Evolutionary conservation across 2,329 filamentous ascomycete genomes (phyloP).

Genomic region (Cercospora brassicicola): DNA sequence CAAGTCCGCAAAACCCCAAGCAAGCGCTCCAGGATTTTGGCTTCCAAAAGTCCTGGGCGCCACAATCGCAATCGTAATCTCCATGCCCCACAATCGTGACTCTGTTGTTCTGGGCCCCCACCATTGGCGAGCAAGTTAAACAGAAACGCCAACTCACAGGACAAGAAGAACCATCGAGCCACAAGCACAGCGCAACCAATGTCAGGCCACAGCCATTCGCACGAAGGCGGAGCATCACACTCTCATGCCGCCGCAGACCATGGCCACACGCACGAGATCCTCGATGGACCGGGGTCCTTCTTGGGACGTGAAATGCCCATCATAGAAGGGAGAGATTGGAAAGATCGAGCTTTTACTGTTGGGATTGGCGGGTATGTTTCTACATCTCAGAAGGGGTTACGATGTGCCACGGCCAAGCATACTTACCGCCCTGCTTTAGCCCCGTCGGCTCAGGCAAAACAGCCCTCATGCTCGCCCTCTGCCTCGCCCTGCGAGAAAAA

Average conservation of each 20-base stretch:
- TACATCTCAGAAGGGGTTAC: too few species aligned
- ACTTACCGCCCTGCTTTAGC: not conserved
- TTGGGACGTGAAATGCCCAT: slow-evolving; percentile 90
- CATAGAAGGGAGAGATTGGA: slow-evolving; percentile 82
- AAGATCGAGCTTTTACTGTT: slow-evolving; percentile 86
- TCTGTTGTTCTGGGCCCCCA: not conserved
- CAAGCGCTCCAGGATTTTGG: not conserved
- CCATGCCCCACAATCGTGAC: not conserved
- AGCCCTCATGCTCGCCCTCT: slow-evolving; percentile 91
- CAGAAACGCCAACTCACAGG: not conserved
- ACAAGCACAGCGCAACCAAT: slow-evolving; percentile 13
- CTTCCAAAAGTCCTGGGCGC: not conserved
- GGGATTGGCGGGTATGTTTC: slow-evolving; percentile 87
- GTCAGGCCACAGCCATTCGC: slow-evolving; percentile 48
- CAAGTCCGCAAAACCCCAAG: too few species aligned
- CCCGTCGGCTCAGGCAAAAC: slow-evolving; percentile 97
- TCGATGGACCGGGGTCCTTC: slow-evolving; percentile 89
- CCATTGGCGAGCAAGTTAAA: not conserved
- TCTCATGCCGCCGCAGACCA: slow-evolving; percentile 61
- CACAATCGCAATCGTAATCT: not conserved
- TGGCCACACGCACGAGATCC: slow-evolving; percentile 93
- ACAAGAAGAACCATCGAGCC: not conserved
- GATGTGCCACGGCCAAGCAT: too few species aligned
- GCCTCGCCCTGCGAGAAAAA: slow-evolving; percentile 73
- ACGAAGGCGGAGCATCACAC: slow-evolving; percentile 46